phyloP scores from a whole-genome alignment of 257 asterid species.

The Solanum arcanum region DNA sequence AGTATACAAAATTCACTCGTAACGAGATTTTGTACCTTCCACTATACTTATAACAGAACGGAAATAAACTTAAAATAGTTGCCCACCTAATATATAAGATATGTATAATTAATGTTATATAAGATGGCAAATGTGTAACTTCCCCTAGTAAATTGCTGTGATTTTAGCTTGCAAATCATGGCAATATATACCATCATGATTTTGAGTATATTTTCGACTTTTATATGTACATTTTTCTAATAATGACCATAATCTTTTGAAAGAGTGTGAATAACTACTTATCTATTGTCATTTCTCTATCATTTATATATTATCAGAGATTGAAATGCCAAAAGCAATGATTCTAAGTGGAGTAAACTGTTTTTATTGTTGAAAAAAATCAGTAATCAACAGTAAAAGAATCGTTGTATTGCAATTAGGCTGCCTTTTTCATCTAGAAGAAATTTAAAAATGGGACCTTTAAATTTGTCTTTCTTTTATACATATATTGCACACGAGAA shows the following conservation, averaged over 20 bases:
- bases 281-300: background rate
- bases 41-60: background rate
- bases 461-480: background rate
- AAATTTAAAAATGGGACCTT: background rate
- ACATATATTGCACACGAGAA: constrained; percentile 1
- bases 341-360: constrained; percentile 9
- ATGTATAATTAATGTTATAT: too few relatives aligned
- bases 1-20: background rate
- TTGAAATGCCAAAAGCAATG: background rate
- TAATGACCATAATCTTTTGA: background rate
- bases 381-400: background rate
- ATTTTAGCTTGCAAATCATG: background rate
- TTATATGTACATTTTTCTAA: background rate
- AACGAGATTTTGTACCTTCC: background rate
- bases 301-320: background rate
- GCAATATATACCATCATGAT: background rate
- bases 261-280: background rate
- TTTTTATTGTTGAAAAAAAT: background rate
- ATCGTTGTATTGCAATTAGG: background rate
- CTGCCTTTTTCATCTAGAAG: constrained; percentile 1
- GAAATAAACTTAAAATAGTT: background rate
- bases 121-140: background rate
- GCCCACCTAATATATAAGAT: background rate
- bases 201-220: background rate
- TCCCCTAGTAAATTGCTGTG: background rate